phyloP scores from a whole-genome alignment of 306 rosid genomes.

The Medicago lupulina region DNA sequence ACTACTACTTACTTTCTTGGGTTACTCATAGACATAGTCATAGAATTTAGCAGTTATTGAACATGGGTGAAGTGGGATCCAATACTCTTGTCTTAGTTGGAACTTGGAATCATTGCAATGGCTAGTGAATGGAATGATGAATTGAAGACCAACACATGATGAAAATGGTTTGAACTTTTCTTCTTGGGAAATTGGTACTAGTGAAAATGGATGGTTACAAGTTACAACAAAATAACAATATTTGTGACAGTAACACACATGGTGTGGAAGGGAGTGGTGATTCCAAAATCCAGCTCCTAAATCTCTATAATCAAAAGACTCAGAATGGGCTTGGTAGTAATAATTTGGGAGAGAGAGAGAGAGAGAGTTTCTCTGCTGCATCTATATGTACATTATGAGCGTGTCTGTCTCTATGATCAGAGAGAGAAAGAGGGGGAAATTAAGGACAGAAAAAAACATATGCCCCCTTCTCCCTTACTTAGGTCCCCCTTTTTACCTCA shows the following conservation, averaged over 20 bases:
- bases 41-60: conserved; percentile 41
- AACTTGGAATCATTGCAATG: conserved; percentile 34
- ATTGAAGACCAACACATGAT: background rate
- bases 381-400: background rate
- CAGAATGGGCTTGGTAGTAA: conserved; percentile 30
- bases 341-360: conserved; percentile 50
- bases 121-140: conserved; percentile 31
- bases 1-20: conserved; percentile 43
- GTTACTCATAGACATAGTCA: conserved; percentile 25
- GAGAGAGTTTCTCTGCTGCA: background rate
- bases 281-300: conserved; percentile 42
- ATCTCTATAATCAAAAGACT: background rate
- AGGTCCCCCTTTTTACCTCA: conserved; percentile 11
- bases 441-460: conserved; percentile 42
- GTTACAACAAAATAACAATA: conserved; percentile 11
- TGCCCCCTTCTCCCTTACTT: conserved; percentile 31
- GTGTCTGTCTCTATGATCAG: conserved; percentile 34
- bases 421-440: background rate
- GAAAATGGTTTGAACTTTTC: background rate
- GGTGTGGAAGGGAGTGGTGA: conserved; percentile 33
- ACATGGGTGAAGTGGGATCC: conserved; percentile 43
- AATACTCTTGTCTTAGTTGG: conserved; percentile 24
- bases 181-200: conserved; percentile 10
- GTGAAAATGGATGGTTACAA: conserved; percentile 14
- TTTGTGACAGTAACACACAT: conserved; percentile 46